Evolutionary conservation across 2,329 filamentous ascomycete genomes (phyloP), one percentile per base, ranked within the genome.

Genomic region (Fusarium metavorans): DNA sequence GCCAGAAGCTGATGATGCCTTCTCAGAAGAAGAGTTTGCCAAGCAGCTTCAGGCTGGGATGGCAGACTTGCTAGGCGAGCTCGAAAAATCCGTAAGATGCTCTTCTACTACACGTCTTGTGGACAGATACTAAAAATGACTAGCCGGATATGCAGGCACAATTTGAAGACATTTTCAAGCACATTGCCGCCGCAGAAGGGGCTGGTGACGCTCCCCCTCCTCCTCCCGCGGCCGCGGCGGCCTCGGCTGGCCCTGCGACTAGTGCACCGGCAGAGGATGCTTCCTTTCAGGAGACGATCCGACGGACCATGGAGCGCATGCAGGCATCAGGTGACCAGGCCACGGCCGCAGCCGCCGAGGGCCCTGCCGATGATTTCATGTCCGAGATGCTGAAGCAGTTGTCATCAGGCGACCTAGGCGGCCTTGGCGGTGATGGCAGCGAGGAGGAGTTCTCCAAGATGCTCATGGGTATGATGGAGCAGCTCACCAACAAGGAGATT

Each of bases 381-480:
- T 92, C 94, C n/a, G 94, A 98, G 82, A 92, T 99, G 87, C 88
- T 99, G 79, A 97, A 97, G 83, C 94, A 97, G 72, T 92, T 98
- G 35, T 80, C 80, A 3, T 82, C 82, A 85, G 93, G 94, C 79
- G 88, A 89, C 27, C 83, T 86, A 2, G 91, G 88, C 14, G 80
- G 77, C 35, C 82, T 87, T 1, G 91, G 89, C n/a, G 80, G 80
- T n/a, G 92, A 90, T 11, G 84, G 83, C 41, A 79, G 81, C 60
- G 95, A 98, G 66, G 95, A 97, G 78, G 95, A 97, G 77, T 94
- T 98, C 79, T 95, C 94, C 67, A 96, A 97, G 85, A 95, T 98
- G 91, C 90, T 99, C 69, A 91, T 97, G 88, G 94, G 94, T 64
- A 98, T 98, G 95, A 98, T 99, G 96, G 95, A 98, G 85, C 95